Evolutionary conservation across 2,329 filamentous ascomycete genomes (phyloP), one percentile per base, ranked within the genome.

Genomic region (Cordyceps farinosa): DNA sequence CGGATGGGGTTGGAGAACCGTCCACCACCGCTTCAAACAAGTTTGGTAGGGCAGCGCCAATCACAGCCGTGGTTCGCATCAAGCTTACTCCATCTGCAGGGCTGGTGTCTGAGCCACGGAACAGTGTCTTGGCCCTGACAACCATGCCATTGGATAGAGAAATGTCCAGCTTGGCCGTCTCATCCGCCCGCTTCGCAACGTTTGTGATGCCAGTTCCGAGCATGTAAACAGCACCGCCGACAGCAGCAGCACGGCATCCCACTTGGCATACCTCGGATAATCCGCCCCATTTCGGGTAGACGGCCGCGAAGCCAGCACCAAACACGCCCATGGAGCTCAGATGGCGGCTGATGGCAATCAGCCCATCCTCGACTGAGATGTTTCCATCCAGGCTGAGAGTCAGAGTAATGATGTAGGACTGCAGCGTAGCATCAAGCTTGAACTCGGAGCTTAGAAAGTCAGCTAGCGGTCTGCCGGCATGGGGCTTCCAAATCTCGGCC

Each of bases 261-360:
- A 97, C 92, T 79, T 99, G 94, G 36, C 90, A 87, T 65, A 98
- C 87, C 76, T 99, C 94, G 38, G 92, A 90, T 53, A 90, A 82
- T 34, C 94, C 92, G 53, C 94, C 94, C 89, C 92, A 99, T 80
- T 97, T 97, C 29, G 93, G 89, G 68, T 96, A 86, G 13, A 99
- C 87, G 53, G 92, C 91, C 58, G 91, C 91, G 73, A 98, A 98
- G 10, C 94, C 92, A 54, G 90, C 85, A 0, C 94, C 94, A 69
- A 97, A 94, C 5, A 91, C 79, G 8, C 94, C 93, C 76, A 96
- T 93, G 0, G 94, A 97, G 15, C 85, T 84, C 57, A 98, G 79
- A 75, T 99, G 93, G 51, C 88, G 86, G 68, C 89, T 84, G 63
- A 98, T 90, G 32, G 86, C 83, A 2, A 85, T 83, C 30, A 98